Conservation (phyloP, 257 asterid species). For the Datura wrightii region DNA sequence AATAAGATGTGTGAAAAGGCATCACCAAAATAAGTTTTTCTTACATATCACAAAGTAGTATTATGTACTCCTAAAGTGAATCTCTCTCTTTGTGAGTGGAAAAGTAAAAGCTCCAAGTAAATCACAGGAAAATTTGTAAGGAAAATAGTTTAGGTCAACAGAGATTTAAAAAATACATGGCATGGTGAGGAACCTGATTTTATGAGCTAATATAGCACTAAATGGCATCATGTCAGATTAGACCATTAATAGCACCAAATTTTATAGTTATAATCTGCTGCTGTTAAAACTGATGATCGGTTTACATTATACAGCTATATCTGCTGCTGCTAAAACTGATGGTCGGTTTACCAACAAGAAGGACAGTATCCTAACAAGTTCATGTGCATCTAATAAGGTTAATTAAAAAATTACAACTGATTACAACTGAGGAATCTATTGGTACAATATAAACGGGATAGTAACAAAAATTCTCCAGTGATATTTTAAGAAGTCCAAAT, state of each 20-base stretch:
- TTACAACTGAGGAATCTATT: not conserved
- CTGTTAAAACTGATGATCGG: no score
- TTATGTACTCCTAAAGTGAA: not conserved
- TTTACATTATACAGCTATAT: not conserved
- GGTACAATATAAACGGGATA: conserved; percentile 6
- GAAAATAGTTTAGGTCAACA: not conserved
- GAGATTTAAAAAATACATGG: conserved; percentile 19
- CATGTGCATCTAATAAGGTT: not conserved
- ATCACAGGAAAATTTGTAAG: not conserved
- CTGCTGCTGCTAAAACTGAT: not conserved
- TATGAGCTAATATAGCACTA: conserved; percentile 15
- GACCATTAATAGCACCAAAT: conserved; percentile 9
- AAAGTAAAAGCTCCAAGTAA: conserved; percentile 21
- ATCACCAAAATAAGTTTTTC: not conserved
- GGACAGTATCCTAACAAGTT: not conserved
- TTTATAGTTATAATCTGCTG: no score
- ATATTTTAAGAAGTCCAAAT: not conserved
- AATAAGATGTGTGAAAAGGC: not conserved
- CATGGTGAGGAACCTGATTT: not conserved
- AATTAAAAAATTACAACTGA: not conserved
- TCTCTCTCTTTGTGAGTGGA: conserved; percentile 19
- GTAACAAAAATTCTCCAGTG: not conserved
- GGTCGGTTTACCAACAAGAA: not conserved
- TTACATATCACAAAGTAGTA: conserved; percentile 8
- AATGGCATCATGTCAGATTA: not conserved